Evolutionary conservation across 2,329 filamentous ascomycete genomes (phyloP), one percentile per base, ranked within the genome.

Genomic region (Cladophialophora immunda): DNA sequence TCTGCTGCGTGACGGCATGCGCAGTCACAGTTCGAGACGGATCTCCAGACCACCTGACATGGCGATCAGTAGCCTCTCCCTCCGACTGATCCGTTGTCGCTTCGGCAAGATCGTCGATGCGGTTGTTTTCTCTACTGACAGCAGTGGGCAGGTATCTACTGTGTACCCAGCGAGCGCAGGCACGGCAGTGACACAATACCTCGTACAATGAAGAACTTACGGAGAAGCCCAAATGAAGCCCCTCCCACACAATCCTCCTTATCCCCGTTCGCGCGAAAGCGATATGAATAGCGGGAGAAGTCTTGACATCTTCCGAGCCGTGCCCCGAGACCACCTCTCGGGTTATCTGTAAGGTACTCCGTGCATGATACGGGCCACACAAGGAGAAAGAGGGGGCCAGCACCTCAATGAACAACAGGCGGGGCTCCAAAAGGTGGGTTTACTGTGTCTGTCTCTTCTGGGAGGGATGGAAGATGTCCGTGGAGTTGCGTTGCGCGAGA

Each of bases 81-180:
- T 55, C 56, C 56, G 36, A 45, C 47, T 30, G 55, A 58, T 55
- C 56, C 22, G 56, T 36, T 62, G 32, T 59, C 25, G 57, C 36
- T 50, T 59, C 38, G 45, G 57, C 57, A 59, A 32, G 57, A 59
- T 59, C 57, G 30, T 29, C 55, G 55, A 45, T 58, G 34, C 9
- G 55, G 32, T 25, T 45, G 36, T 41, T 41, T 58, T 22, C 34
- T 25, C 45, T 11, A 4, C 36, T 17, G 6, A 19, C 17, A 45
- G 1, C 17, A 45, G n/a, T 34, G n/a, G 32, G 36, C 36, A 58
- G 50, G 38, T 45, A 59, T 30, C 27, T 47, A 15, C 25, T 29
- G 56, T 38, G 38, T 45, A 45, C 38, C 38, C n/a, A 45, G 19
- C 17, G 17, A 45, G 38, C 17, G 19, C 13, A 11, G 15, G n/a